phyloP scores from a whole-genome alignment of 2,329 filamentous ascomycete genomes.

The Cercospora canescens region DNA sequence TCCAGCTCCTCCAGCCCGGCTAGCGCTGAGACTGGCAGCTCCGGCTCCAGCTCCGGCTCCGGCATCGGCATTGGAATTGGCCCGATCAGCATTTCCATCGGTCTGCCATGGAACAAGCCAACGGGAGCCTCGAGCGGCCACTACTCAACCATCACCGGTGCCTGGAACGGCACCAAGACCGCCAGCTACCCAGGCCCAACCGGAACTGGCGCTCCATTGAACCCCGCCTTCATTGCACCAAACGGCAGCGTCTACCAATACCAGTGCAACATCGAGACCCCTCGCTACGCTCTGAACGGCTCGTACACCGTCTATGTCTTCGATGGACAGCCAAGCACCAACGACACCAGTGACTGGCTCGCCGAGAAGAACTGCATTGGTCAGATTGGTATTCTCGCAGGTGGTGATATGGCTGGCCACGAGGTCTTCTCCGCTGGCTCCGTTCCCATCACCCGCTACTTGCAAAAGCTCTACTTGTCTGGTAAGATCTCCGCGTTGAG shows the following conservation, averaged over 20 bases:
- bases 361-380: conserved; percentile 59
- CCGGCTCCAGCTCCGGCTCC: neutral
- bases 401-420: conserved; percentile 27
- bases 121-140: neutral
- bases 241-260: conserved; percentile 61
- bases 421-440: conserved; percentile 38
- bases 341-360: conserved; percentile 52
- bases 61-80: conserved; percentile 15
- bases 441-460: conserved; percentile 46
- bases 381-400: conserved; percentile 52
- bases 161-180: conserved; percentile 15
- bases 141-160: conserved; percentile 9
- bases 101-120: conserved; percentile 11
- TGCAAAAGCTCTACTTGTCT: conserved; percentile 37
- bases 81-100: conserved; percentile 14
- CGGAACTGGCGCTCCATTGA: neutral
- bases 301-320: conserved; percentile 70
- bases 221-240: conserved; percentile 32
- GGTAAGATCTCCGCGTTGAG: conserved; percentile 35
- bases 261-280: conserved; percentile 64
- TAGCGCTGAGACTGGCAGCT: neutral
- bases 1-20: conserved; percentile 2
- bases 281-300: conserved; percentile 59
- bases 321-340: conserved; percentile 51
- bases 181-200: conserved; percentile 1